Conservation (phyloP, 2,329 filamentous ascomycete species). For the Alternaria brassicae region DNA sequence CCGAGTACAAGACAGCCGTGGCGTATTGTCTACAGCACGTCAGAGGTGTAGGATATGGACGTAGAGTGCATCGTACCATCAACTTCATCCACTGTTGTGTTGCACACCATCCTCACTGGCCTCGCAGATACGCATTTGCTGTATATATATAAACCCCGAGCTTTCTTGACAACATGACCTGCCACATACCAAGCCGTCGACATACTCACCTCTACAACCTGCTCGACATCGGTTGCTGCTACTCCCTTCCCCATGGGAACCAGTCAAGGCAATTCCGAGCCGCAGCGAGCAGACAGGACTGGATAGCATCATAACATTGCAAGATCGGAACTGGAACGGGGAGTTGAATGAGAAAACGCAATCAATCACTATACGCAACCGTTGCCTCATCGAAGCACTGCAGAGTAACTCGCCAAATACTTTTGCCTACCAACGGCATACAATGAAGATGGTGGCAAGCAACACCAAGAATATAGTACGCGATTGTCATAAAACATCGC, state of each 20-base stretch:
- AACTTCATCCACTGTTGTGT: too few relatives aligned
- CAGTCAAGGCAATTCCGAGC: neutral
- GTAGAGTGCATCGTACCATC: too few relatives aligned
- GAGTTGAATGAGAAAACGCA: neutral
- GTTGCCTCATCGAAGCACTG: neutral
- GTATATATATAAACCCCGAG: conserved; percentile 19
- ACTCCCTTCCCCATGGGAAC: conserved; percentile 33
- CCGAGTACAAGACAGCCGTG: neutral
- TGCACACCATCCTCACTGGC: conserved; percentile 17
- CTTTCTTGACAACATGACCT: neutral
- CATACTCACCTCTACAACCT: conserved; percentile 25
- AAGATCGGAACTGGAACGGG: neutral
- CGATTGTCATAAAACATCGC: neutral
- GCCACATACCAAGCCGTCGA: neutral
- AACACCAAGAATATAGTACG: neutral
- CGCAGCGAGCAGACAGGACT: neutral
- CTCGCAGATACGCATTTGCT: conserved; percentile 5
- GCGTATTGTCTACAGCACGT: too few relatives aligned
- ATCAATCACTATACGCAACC: neutral
- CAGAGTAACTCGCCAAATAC: neutral
- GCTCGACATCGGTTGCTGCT: conserved; percentile 41
- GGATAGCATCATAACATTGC: neutral
- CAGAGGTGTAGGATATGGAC: neutral
- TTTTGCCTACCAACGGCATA: neutral
- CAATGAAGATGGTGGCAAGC: neutral